Base-by-base conservation (phyloP, 306 rosid genomes). In the Cajanus cajan region DNA sequence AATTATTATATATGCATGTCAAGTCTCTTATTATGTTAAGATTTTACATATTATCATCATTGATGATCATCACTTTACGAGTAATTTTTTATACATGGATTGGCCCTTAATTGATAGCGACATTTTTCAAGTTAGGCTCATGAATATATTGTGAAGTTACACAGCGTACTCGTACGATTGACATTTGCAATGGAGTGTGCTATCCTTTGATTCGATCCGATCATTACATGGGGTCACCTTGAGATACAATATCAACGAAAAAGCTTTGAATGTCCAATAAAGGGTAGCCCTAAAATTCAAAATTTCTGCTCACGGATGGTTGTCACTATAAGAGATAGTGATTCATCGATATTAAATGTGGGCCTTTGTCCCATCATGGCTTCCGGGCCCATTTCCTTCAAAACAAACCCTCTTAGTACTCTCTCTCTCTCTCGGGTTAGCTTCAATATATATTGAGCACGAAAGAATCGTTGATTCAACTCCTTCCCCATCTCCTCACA, bases 271-370 rank as follows among this genome's bases (percentile, higher is more conserved):
- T 74, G 78, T 79, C 75, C 80, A 34, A 75, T 54, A 76, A 81
- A 80, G 64, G 25, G 71, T 13, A 55, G 21, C 79, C 57, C 71
- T 68, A 34, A 68, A 78, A 78, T 85, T 78, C 62, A 85, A 85
- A 78, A 57, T 81, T 68, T 70, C 68, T 59, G 61, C 84, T 79
- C 74, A 78, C 14, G 76, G 84, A 85, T 54, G 67, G 36, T 73
- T 73, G 86, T 39, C 83, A 85, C 85, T 45, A 68, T 41, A 45
- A 69, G 59, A 63, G 83, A 66, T 62, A 67, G 73, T 40, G 85
- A 77, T 72, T 72, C 57, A 47, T 66, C 62, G 50, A 61, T 7
- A 82, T 82, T 68, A 28, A 37, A 12, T 69, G 88, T 44, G 86
- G 89, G 48, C 74, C 86, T 71, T 41, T 1, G 9, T 47, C 19